These are phyloP conservation scores for Xylaria arbuscula DNA, from an alignment of 2,329 filamentous ascomycete genomes.

Conservation along the genomic window DNA sequence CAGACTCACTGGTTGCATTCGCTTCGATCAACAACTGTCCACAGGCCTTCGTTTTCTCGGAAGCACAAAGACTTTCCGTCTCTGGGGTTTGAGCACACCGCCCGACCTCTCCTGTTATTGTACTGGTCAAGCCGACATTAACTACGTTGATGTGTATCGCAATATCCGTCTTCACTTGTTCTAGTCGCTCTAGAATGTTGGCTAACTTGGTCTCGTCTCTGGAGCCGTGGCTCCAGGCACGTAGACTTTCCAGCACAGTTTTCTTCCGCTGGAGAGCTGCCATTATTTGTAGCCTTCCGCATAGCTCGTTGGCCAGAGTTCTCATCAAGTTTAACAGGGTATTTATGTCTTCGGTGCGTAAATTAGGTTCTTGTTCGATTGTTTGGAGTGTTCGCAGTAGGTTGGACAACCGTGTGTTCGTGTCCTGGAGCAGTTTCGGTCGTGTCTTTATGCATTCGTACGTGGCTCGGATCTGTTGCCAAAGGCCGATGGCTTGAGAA, in stretches of 20 bases:
- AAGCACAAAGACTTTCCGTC: not conserved
- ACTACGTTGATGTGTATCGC: slow-evolving; percentile 9
- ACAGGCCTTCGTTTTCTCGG: not conserved
- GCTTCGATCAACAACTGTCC: slow-evolving; percentile 9
- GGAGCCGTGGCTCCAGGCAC: slow-evolving; percentile 15
- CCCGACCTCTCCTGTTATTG: slow-evolving; percentile 10
- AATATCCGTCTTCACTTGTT: slow-evolving; percentile 8
- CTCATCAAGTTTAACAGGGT: slow-evolving; percentile 13
- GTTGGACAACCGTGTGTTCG: slow-evolving; percentile 10
- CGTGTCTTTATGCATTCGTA: slow-evolving; percentile 7
- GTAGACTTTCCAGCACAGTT: slow-evolving; percentile 4
- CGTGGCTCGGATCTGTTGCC: slow-evolving; percentile 13
- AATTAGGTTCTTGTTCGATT: slow-evolving; percentile 8
- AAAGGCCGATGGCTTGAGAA: slow-evolving; percentile 20
- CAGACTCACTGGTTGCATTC: not conserved
- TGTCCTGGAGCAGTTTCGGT: slow-evolving; percentile 1
- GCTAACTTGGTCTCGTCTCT: slow-evolving; percentile 23
- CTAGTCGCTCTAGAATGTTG: slow-evolving; percentile 12
- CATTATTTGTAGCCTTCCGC: slow-evolving; percentile 9
- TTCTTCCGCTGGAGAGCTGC: slow-evolving; percentile 10
- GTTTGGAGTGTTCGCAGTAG: not conserved
- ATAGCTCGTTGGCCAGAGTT: slow-evolving; percentile 5
- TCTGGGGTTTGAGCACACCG: not conserved
- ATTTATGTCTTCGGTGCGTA: slow-evolving; percentile 17
- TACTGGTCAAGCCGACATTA: slow-evolving; percentile 13